phyloP scores from a whole-genome alignment of 768 basidiomycete species.

The Mycena capillaripes region DNA sequence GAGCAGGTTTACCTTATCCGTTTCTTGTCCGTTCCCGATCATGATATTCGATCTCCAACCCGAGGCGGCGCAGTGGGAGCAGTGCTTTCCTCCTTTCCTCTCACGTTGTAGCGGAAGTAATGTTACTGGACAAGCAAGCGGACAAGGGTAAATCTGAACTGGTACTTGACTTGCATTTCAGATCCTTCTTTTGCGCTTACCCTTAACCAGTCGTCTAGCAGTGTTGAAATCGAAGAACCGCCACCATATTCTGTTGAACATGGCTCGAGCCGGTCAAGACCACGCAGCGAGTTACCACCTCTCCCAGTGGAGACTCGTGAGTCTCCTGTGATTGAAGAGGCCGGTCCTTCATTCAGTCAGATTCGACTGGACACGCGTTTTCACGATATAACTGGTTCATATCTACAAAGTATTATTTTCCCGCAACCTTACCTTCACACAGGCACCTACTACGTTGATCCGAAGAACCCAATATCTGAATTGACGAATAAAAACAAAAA shows the following conservation, averaged over 20 bases:
- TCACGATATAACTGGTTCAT: constrained; percentile 23
- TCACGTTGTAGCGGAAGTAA: too few relatives aligned
- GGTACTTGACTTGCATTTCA: neutral
- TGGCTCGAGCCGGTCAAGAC: constrained; percentile 11
- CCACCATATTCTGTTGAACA: constrained; percentile 20
- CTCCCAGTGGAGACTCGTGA: constrained; percentile 16
- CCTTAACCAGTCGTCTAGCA: neutral
- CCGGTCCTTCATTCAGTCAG: constrained; percentile 21
- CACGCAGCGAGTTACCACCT: constrained; percentile 20
- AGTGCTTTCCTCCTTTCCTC: too few relatives aligned
- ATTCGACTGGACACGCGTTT: constrained; percentile 14
- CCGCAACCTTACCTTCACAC: neutral
- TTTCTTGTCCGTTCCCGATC: too few relatives aligned
- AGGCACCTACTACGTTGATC: constrained; percentile 61
- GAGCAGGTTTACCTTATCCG: too few relatives aligned
- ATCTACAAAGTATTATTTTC: neutral
- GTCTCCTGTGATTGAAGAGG: neutral
- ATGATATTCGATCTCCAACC: too few relatives aligned
- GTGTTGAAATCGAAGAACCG: neutral
- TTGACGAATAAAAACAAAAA: constrained; percentile 34
- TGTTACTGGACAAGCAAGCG: too few relatives aligned
- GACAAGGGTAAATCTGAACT: too few relatives aligned
- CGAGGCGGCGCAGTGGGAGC: too few relatives aligned
- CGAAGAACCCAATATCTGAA: constrained; percentile 48
- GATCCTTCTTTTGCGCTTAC: neutral